Conservation (phyloP, 768 basidiomycete species). For the Chlorophyllum brunneum region DNA sequence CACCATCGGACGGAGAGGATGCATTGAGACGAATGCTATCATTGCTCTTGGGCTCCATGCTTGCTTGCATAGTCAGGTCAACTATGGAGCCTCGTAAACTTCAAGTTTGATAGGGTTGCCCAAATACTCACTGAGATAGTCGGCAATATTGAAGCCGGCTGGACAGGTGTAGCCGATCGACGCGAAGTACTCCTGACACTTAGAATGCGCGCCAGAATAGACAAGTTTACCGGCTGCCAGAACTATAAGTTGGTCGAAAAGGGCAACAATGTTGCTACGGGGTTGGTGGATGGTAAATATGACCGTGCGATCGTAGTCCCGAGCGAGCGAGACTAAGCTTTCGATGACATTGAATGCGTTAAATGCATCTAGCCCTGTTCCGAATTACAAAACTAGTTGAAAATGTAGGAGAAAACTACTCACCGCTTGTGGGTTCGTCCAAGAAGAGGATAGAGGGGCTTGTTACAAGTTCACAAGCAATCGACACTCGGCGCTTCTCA, state of each 20-base stretch:
- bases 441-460: conserved; percentile 94
- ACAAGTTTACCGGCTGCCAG: conserved; percentile 81
- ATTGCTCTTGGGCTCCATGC: conserved; percentile 30
- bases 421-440: conserved; percentile 96
- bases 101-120: neutral
- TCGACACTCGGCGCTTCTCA: conserved; percentile 94
- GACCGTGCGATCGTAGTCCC: conserved; percentile 89
- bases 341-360: conserved; percentile 96
- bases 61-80: conserved; percentile 67
- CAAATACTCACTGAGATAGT: conserved; percentile 77
- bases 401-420: conserved; percentile 20
- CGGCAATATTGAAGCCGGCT: conserved; percentile 93
- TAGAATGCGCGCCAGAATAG: conserved; percentile 74
- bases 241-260: conserved; percentile 90
- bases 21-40: conserved; percentile 36
- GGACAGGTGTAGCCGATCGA: conserved; percentile 83
- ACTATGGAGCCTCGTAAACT: conserved; percentile 34
- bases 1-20: conserved; percentile 29
- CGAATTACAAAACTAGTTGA: neutral
- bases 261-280: conserved; percentile 91
- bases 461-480: conserved; percentile 97
- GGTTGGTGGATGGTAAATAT: conserved; percentile 99
- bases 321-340: conserved; percentile 78
- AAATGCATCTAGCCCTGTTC: conserved; percentile 83
- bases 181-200: conserved; percentile 79